Base-by-base conservation (phyloP, 1,284 basidiomycete species). In the Waitea zeae region DNA sequence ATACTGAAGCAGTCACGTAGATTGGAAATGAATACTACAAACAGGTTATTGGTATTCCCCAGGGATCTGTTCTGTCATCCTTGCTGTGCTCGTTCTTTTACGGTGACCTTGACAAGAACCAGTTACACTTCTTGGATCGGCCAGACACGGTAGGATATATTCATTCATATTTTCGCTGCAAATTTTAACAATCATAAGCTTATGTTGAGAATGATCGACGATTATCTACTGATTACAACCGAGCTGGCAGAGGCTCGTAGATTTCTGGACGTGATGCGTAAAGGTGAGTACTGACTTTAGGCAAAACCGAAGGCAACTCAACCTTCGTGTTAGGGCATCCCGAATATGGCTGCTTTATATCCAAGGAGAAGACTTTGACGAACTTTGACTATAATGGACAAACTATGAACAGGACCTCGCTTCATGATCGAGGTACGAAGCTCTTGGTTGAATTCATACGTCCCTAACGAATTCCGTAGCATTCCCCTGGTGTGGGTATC, bases 61-160 rank as follows among this genome's bases (percentile, higher is more conserved):
- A 98, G 52, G 95, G 95, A 12, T 96, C 90, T 0, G 73, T 88
- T 17, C 57, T 98, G 18, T 95, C 89, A 4, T 74, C 83, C 1
- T 49, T 97, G 19, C 58, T 99, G 1, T 99, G 95, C 49, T 82
- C 82, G 1, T 82, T 90, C 53, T 95, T 90, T 53, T 97, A 97
- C 42, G 90, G 88, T 1, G 77, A 92, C 46, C 62, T 98, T 43
- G 95, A 97, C 53, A 62, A 57, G 17, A 58, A 53, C 4, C 60
- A 70, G 40, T 61, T 79, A n/a, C 46, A 52, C 3, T 84, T 78
- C 41, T 67, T 67, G 2, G 49, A 65, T 12, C 67, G 77, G 34
- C 51, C 58, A 1, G 54, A 68, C 26, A 79, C 74, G 36, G 86
- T 89, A 49, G 34, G 75, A 49, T 6, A 2, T 18, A 26, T 26